phyloP scores from a whole-genome alignment of 305 asterid species.

The Andrographis paniculata region DNA sequence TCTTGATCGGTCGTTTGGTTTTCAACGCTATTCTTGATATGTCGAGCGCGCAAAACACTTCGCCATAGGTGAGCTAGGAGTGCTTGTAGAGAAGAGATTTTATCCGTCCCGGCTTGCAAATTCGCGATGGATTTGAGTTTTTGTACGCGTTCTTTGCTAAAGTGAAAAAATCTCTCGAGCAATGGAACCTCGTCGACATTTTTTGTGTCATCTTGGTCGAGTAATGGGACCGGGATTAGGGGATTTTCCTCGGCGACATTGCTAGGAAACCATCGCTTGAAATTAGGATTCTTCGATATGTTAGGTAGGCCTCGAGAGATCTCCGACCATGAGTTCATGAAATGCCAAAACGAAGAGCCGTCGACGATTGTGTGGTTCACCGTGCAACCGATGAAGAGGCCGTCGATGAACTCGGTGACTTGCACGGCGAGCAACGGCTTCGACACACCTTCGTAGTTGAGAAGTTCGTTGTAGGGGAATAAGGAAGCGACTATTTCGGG shows the following conservation, averaged over 20 bases:
- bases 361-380: slow-evolving; percentile 31
- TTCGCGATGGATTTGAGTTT: slow-evolving; percentile 31
- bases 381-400: slow-evolving; percentile 33
- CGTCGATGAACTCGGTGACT: slow-evolving; percentile 37
- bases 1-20: background rate
- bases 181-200: slow-evolving; percentile 1
- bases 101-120: slow-evolving; percentile 14
- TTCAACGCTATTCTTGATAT: background rate
- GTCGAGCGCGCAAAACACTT: slow-evolving; percentile 17
- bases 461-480: slow-evolving; percentile 24
- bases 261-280: slow-evolving; percentile 14
- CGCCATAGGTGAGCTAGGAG: slow-evolving; percentile 37
- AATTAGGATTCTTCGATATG: slow-evolving; percentile 16
- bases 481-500: slow-evolving; percentile 25
- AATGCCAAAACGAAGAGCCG: slow-evolving; percentile 46
- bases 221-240: slow-evolving; percentile 11
- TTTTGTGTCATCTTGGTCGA: background rate
- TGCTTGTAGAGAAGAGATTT: slow-evolving; percentile 32
- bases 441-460: slow-evolving; percentile 24
- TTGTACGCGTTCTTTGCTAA: slow-evolving; percentile 17
- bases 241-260: background rate
- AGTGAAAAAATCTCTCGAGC: slow-evolving; percentile 22
- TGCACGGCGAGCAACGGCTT: slow-evolving; percentile 40
- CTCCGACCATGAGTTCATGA: slow-evolving; percentile 52
- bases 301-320: slow-evolving; percentile 23